phyloP scores from a whole-genome alignment of 2,329 filamentous ascomycete species.

The Aspergillus fumigatiaffinis region DNA sequence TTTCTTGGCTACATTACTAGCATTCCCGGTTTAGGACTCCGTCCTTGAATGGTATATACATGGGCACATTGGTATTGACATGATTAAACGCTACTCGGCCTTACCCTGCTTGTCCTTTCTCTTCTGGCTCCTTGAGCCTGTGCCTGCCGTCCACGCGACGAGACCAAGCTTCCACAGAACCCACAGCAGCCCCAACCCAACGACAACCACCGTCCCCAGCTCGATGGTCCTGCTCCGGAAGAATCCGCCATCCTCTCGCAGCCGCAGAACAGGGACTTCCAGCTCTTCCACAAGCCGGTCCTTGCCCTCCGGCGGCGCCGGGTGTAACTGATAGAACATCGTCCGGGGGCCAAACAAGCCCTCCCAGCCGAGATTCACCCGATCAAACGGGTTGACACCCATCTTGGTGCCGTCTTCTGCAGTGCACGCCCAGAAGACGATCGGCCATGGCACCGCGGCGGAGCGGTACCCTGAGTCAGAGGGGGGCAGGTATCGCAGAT shows the following conservation, averaged over 20 bases:
- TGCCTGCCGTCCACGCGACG: slow-evolving; percentile 25
- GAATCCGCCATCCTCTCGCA: slow-evolving; percentile 46
- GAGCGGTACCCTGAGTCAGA: slow-evolving; percentile 51
- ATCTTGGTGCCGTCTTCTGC: slow-evolving; percentile 60
- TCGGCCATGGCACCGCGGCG: slow-evolving; percentile 70
- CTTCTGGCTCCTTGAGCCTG: slow-evolving; percentile 1
- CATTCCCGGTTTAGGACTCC: no score
- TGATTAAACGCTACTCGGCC: slow-evolving; percentile 17
- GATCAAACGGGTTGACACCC: slow-evolving; percentile 76
- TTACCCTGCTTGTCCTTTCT: slow-evolving; percentile 18
- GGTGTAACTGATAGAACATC: slow-evolving; percentile 75
- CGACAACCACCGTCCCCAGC: slow-evolving; percentile 54
- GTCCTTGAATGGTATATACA: background rate
- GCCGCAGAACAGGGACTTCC: slow-evolving; percentile 62
- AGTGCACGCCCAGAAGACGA: slow-evolving; percentile 85
- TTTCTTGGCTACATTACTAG: background rate
- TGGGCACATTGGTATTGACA: background rate
- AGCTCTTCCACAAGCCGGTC: slow-evolving; percentile 51
- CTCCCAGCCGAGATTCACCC: slow-evolving; percentile 81
- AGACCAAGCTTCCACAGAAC: slow-evolving; percentile 57
- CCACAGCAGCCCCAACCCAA: slow-evolving; percentile 66
- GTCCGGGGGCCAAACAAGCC: slow-evolving; percentile 70
- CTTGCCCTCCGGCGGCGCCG: slow-evolving; percentile 38
- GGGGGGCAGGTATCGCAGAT: slow-evolving; percentile 76
- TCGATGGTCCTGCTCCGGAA: slow-evolving; percentile 40